phyloP scores from a whole-genome alignment of 1,139 yeast species.

The Sugiyamaella neomexicana region DNA sequence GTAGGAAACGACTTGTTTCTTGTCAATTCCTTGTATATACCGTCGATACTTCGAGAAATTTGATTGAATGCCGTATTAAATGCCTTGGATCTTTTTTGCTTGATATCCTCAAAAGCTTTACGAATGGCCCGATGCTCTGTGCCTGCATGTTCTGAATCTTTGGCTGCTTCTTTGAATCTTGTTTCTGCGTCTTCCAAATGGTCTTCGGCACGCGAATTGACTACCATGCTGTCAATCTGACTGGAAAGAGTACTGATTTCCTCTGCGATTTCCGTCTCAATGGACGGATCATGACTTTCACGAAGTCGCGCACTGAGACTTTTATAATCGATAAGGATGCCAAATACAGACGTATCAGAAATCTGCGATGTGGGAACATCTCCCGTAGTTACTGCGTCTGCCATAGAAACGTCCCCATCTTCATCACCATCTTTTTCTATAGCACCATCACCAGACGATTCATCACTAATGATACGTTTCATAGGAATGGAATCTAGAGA shows the following conservation, averaged over 20 bases:
- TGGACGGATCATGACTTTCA: constrained; percentile 39
- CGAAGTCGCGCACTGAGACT: constrained; percentile 49
- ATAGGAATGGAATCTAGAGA: constrained; percentile 53
- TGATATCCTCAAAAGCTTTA: constrained; percentile 60
- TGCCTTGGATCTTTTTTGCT: constrained; percentile 55
- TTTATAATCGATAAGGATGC: constrained; percentile 58
- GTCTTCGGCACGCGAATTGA: constrained; percentile 78
- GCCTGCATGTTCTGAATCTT: constrained; percentile 64
- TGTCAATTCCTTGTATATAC: constrained; percentile 85
- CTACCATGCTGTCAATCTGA: constrained; percentile 63
- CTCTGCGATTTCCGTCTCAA: constrained; percentile 45
- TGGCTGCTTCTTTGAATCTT: constrained; percentile 60
- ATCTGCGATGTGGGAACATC: constrained; percentile 10
- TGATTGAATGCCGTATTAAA: constrained; percentile 77
- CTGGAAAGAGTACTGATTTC: constrained; percentile 55
- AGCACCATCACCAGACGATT: constrained; percentile 20
- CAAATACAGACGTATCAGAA: constrained; percentile 35
- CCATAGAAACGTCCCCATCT: constrained; percentile 21
- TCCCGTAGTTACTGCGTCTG: constrained; percentile 43
- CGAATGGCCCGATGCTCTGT: constrained; percentile 56
- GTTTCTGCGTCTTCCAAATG: constrained; percentile 69
- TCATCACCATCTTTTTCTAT: constrained; percentile 25
- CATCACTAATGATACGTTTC: constrained; percentile 29
- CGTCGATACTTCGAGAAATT: constrained; percentile 69
- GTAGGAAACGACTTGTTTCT: constrained; percentile 54